Evolutionary conservation across 2,329 filamentous ascomycete species (phyloP).

Genomic region (Chaetomiaceae sp.): DNA sequence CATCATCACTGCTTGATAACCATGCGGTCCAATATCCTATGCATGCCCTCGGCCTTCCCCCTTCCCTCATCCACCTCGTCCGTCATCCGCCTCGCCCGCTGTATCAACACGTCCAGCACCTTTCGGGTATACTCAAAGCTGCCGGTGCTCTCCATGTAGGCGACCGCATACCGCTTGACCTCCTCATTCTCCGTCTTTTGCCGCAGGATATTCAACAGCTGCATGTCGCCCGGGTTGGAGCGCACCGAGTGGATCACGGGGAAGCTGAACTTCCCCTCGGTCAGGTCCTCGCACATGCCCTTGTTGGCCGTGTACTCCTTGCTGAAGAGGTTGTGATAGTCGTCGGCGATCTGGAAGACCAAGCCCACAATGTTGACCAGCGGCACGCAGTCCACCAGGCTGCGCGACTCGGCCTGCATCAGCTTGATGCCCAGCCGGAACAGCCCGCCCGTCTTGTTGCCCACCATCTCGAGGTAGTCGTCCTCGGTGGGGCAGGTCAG

Average conservation of each 20-base stretch:
- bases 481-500: conserved; percentile 80
- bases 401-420: conserved; percentile 70
- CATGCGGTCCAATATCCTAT: conserved; percentile 67
- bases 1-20: conserved; percentile 31
- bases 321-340: conserved; percentile 82
- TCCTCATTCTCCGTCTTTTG: conserved; percentile 83
- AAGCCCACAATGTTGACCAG: conserved; percentile 82
- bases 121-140: conserved; percentile 81
- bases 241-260: conserved; percentile 92
- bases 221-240: conserved; percentile 65
- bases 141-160: conserved; percentile 84
- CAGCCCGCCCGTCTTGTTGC: conserved; percentile 83
- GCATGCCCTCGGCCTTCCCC: conserved; percentile 54
- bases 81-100: conserved; percentile 59
- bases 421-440: conserved; percentile 82
- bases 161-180: conserved; percentile 86
- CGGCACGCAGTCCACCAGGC: conserved; percentile 65
- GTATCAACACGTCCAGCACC: conserved; percentile 60
- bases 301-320: conserved; percentile 81
- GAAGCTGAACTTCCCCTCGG: conserved; percentile 95
- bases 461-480: conserved; percentile 92
- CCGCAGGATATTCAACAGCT: conserved; percentile 87
- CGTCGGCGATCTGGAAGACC: conserved; percentile 86
- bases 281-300: conserved; percentile 90
- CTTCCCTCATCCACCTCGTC: conserved; percentile 59